Percentiles rank a stretch among this genome's conserved stretches.
These are phyloP conservation scores for Theileria orientalis DNA, from an alignment of 169 alveolate species.

Conservation along the genomic window DNA sequence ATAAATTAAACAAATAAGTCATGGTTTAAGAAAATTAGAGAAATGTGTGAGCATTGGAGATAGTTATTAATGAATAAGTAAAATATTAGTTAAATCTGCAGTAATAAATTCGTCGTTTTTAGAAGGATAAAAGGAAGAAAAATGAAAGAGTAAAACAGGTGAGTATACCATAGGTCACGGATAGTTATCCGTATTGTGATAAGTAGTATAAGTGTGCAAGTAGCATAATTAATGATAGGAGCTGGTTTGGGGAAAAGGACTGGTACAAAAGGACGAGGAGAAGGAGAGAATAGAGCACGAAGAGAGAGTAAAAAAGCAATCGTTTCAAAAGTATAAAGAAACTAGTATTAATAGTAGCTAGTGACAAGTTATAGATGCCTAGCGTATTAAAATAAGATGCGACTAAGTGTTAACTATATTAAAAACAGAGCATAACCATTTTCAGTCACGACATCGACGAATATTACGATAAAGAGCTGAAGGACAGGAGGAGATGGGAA, in stretches of 20 bases:
- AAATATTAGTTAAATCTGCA: background rate
- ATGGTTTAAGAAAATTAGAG: background rate
- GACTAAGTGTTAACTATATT: too few relatives aligned
- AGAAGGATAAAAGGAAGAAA: background rate
- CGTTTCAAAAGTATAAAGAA: slow-evolving; percentile 18
- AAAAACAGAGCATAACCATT: background rate
- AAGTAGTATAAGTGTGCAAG: background rate
- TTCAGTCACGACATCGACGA: slow-evolving; percentile 49
- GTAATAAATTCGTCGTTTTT: background rate
- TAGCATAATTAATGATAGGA: slow-evolving; percentile 15
- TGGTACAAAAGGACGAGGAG: slow-evolving; percentile 47
- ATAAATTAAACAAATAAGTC: background rate
- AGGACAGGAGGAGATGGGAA: slow-evolving; percentile 34
- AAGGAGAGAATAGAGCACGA: slow-evolving; percentile 42
- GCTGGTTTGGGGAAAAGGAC: slow-evolving; percentile 63
- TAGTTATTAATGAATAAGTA: background rate
- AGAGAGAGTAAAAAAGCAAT: slow-evolving; percentile 23
- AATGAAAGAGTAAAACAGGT: background rate
- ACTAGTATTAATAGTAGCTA: too few relatives aligned
- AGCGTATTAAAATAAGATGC: too few relatives aligned
- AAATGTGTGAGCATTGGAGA: background rate
- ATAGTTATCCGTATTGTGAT: background rate
- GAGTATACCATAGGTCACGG: background rate
- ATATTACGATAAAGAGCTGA: slow-evolving; percentile 45
- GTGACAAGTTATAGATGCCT: too few relatives aligned